Evolutionary conservation across 192 early-diverging fungal genomes (phyloP), one percentile per base, ranked within the genome.

Genomic region (Backusella parvicylindrica): DNA sequence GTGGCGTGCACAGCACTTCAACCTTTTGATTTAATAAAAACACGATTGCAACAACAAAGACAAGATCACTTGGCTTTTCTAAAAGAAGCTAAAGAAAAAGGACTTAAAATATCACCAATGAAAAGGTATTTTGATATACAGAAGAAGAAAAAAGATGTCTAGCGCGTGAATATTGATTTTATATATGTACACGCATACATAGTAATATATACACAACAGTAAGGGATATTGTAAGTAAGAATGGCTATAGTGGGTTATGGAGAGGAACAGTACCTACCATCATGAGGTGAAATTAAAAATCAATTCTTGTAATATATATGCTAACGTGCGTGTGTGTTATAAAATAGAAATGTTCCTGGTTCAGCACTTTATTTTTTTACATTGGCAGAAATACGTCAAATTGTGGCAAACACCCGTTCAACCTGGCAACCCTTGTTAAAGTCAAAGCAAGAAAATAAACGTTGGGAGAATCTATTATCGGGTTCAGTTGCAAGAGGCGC

Each of bases 21-120:
- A 79, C 96, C 96, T 0, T 89, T 98, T 28, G 96, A 98, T 79
- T 83, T 98, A 41, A 77, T 95, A 71, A 95, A 95, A 73, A 95
- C 93, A 0, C 88, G 93, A 0, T 74, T 95, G 21, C 93, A 95
- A 70, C 92, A 93, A 73, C 84, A 88, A 74, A 77, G 81, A 64
- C 86, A 89, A 71, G 82, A 84, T 43, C 85, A 87, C 72, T 75
- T 85, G n/a, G 83, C 84, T 3, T 86, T 88, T 72, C 66, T 88
- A 33, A 79, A 75, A 36, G 78, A 83, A 47, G 77, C 78, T 6
- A 78, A 82, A 50, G 78, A 66, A 11, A 84, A 82, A 15, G 86
- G 86, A 6, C 50, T 87, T 15, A 75, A 79, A 15, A 76, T 84
- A 49, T 70, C 81, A 23, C 83, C 86, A 35, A 64, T 77, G 40